Percentiles rank a stretch among this genome's conserved stretches.
These are phyloP conservation scores for Hyaloscypha hepaticicola DNA, from an alignment of 495 filamentous ascomycete species.

Conservation along the genomic window DNA sequence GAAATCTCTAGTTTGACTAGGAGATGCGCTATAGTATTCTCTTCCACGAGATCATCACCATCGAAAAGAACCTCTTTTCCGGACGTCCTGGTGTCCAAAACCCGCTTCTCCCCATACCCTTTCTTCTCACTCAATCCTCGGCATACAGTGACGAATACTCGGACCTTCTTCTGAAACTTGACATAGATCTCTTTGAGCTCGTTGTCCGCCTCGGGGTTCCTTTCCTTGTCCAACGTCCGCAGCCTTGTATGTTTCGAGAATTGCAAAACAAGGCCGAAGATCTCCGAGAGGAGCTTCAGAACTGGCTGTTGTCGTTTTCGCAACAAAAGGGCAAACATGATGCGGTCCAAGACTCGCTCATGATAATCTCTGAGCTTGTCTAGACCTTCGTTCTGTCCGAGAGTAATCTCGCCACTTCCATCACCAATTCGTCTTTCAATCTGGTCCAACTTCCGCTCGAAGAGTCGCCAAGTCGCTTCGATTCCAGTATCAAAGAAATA, in stretches of 20 bases:
- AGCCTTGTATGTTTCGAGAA: slow-evolving; percentile 57
- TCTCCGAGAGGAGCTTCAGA: slow-evolving; percentile 71
- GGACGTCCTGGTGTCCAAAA: slow-evolving; percentile 19
- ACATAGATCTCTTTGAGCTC: slow-evolving; percentile 55
- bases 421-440: slow-evolving; percentile 59
- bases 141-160: slow-evolving; percentile 65
- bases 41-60: slow-evolving; percentile 36
- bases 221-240: slow-evolving; percentile 17
- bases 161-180: slow-evolving; percentile 64
- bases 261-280: slow-evolving; percentile 67
- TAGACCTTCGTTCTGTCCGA: slow-evolving; percentile 47
- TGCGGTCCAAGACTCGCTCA: slow-evolving; percentile 72
- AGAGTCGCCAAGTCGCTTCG: slow-evolving; percentile 64
- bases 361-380: slow-evolving; percentile 67
- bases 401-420: slow-evolving; percentile 33
- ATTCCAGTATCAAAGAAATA: slow-evolving; percentile 82
- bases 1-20: slow-evolving; percentile 60
- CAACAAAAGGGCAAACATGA: slow-evolving; percentile 73
- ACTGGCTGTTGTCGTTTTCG: slow-evolving; percentile 67
- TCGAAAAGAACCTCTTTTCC: slow-evolving; percentile 34
- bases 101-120: slow-evolving; percentile 50
- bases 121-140: slow-evolving; percentile 59
- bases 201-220: slow-evolving; percentile 43
- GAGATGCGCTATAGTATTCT: slow-evolving; percentile 52
- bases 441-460: slow-evolving; percentile 61